A percentile compares a stretch with the other conserved stretches of the same genome.
phyloP scores from a whole-genome alignment of 129 eudicot genomes.

The Silybum marianum region DNA sequence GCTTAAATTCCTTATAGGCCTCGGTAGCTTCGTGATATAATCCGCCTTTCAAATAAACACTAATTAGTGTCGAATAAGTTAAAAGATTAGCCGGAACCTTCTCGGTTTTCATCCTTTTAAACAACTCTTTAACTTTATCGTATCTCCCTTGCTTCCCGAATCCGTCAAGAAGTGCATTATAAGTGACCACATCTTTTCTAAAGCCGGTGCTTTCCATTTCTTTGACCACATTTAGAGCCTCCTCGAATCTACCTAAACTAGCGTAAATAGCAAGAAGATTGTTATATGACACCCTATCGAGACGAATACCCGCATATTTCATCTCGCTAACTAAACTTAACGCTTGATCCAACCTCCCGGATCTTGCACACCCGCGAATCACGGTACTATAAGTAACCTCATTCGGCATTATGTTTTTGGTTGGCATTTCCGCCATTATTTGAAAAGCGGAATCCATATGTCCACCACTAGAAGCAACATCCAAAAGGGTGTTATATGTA shows the following conservation, averaged over 20 bases:
- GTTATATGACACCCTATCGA: constrained; percentile 88
- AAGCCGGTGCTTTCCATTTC: constrained; percentile 93
- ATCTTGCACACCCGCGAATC: constrained; percentile 88
- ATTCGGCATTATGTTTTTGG: constrained; percentile 75
- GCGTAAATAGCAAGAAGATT: constrained; percentile 80
- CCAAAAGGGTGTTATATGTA: constrained; percentile 86
- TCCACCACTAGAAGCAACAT: constrained; percentile 85
- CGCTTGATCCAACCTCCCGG: constrained; percentile 79
- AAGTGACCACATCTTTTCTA: constrained; percentile 90
- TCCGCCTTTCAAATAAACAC: constrained; percentile 84
- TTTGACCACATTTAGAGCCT: constrained; percentile 72
- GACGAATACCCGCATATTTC: constrained; percentile 67
- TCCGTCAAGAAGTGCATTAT: constrained; percentile 86
- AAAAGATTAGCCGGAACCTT: constrained; percentile 70
- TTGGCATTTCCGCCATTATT: constrained; percentile 82
- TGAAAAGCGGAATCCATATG: constrained; percentile 84
- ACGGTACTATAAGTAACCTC: constrained; percentile 90
- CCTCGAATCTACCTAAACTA: constrained; percentile 87
- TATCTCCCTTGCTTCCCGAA: constrained; percentile 94
- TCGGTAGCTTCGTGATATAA: constrained; percentile 73
- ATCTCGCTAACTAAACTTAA: constrained; percentile 72
- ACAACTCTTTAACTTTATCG: constrained; percentile 72
- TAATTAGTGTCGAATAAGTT: constrained; percentile 82
- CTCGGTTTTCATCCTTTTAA: constrained; percentile 70
- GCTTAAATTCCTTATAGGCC: constrained; percentile 73